Conservation (phyloP, 2,329 filamentous ascomycete species). For the Claviceps sorghi region DNA sequence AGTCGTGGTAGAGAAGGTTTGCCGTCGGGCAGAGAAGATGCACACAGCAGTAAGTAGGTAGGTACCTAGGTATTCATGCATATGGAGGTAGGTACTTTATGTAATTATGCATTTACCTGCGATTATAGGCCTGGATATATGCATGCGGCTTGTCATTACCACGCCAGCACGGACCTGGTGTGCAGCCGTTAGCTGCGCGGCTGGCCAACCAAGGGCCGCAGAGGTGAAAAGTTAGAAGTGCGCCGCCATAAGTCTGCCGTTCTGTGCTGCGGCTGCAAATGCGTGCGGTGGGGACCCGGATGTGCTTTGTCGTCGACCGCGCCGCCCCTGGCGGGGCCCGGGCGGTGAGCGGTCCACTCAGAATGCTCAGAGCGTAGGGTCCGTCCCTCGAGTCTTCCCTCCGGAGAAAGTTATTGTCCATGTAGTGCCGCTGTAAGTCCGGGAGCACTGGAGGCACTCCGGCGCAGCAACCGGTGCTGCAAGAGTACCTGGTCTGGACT, state of each 20-base stretch:
- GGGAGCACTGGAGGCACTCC: not conserved
- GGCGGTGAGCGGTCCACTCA: conserved; percentile 1
- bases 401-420: not conserved
- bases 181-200: not conserved
- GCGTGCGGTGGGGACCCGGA: not conserved
- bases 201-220: conserved; percentile 1
- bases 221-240: conserved; percentile 3
- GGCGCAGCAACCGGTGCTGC: not conserved
- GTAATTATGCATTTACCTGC: not conserved
- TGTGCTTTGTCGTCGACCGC: not conserved
- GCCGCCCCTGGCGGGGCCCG: not conserved
- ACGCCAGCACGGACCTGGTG: conserved; percentile 1
- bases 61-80: not conserved
- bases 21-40: not conserved
- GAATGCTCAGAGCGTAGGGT: not conserved
- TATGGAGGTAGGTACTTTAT: not conserved
- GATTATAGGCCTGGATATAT: not conserved
- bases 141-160: conserved; percentile 1
- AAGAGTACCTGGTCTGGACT: not conserved
- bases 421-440: not conserved
- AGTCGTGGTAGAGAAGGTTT: not conserved
- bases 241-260: conserved; percentile 7
- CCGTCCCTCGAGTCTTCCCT: too few relatives aligned
- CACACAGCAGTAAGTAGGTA: too few relatives aligned
- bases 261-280: not conserved